phyloP scores from a whole-genome alignment of 345 rosid species.

The Boechera stricta region DNA sequence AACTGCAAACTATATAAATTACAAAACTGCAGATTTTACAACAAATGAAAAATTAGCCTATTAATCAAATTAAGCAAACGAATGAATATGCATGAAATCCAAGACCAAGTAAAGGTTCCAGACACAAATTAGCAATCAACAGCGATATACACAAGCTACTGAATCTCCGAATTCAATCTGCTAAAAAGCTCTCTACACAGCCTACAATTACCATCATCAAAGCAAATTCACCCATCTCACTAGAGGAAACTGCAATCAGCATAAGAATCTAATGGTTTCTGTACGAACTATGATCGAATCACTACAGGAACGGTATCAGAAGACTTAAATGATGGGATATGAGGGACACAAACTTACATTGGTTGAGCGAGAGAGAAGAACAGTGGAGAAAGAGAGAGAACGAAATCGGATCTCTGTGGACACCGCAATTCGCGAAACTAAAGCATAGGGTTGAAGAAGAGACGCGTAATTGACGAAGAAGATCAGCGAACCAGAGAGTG shows the following conservation, averaged over 20 bases:
- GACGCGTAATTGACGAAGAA: background rate
- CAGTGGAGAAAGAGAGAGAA: background rate
- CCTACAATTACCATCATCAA: background rate
- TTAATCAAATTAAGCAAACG: background rate
- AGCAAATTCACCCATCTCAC: background rate
- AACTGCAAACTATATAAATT: background rate
- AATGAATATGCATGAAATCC: background rate
- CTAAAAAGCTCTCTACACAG: background rate
- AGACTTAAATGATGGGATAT: background rate
- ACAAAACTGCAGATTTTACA: background rate
- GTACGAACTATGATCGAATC: background rate
- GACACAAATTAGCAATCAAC: background rate
- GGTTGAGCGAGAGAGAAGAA: background rate
- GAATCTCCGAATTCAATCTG: background rate
- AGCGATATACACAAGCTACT: background rate
- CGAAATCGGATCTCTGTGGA: background rate
- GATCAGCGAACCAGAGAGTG: background rate
- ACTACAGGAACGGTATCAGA: background rate
- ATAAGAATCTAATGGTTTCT: conserved; percentile 1
- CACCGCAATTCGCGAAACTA: background rate
- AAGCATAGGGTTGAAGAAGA: background rate
- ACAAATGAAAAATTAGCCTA: background rate
- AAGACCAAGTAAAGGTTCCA: background rate
- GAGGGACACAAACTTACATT: background rate
- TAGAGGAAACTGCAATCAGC: background rate